Evolutionary conservation across 2,329 filamentous ascomycete genomes (phyloP), one percentile per base, ranked within the genome.

Genomic region (Diplocarpon rosae): DNA sequence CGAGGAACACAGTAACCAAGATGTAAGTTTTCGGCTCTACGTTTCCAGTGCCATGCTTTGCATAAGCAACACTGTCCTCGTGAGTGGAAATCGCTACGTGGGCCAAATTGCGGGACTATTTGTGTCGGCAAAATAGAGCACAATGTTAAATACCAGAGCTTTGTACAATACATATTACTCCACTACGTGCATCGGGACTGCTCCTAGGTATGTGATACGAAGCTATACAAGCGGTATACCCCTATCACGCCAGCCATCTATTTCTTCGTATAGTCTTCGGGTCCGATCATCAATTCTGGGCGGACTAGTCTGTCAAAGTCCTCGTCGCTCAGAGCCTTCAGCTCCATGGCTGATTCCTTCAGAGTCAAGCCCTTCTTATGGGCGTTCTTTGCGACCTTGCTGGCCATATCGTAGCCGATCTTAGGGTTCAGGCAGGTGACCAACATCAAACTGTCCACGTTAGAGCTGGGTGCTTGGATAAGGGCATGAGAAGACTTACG

Each of bases 341-440:
- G 76, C 73, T 96, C 86, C 74, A 96, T 80, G 15, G 92, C 90
- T 60, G 84, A 90, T 69, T 94, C 71, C 75, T 95, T 95, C 47
- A 98, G 76, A 17, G 88, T 95, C 41, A 90, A 69, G 29, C 88
- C 88, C 78, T 96, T 96, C 78, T 95, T 95, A 73, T 98, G 92
- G 13, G 92, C 92, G 63, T 98, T 93, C 81, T 95, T 95, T 61
- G 89, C 89, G 17, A 95, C 89, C 73, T 94, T 94, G 67, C 82
- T 88, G 42, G 89, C 89, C 85, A 93, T 93, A 64, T 95, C 89
- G 67, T 95, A 95, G 49, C 89, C 90, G 63, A 96, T 95, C 67
- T 94, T 86, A 56, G 89, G 88, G 75, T 95, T 95, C 52, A 96
- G 75, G 74, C 90, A 95, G 54, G 92, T 98, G 30, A 96, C 92